Percentiles rank a stretch among this genome's conserved stretches.
Evolutionary conservation across 108 stramenopile species (phyloP).

Genomic region (Skeletonema costatum): DNA sequence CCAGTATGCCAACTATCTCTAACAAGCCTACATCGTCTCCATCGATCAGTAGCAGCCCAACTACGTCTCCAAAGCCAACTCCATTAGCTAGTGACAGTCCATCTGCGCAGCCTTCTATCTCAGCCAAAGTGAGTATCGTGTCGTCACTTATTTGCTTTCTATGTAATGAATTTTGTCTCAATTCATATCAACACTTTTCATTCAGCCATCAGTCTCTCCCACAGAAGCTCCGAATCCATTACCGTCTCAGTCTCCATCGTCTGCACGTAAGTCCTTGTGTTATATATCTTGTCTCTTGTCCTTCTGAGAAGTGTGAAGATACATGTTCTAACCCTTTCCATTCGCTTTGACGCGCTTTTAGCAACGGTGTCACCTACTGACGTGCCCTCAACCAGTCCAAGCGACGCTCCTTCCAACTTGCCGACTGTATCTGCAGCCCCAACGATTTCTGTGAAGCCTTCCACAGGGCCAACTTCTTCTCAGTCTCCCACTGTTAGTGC

Average conservation of each 20-base stretch:
- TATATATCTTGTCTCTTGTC: not conserved
- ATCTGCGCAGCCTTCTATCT: conserved; percentile 16
- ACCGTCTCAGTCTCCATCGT: not conserved
- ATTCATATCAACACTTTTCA: not conserved
- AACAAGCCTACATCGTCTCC: conserved; percentile 2
- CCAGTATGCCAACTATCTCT: conserved; percentile 10
- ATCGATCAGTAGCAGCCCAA: conserved; percentile 3
- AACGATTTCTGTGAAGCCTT: conserved; percentile 9
- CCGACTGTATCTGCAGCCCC: conserved; percentile 10
- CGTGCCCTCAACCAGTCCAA: not conserved
- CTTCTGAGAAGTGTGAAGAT: not conserved
- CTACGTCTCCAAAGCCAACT: conserved; percentile 6
- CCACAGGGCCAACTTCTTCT: conserved; percentile 1
- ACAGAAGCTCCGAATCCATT: not conserved
- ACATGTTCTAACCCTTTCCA: not conserved
- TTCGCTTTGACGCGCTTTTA: not conserved
- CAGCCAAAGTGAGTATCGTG: not conserved
- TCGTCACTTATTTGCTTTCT: not conserved
- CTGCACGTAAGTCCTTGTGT: not conserved
- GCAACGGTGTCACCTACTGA: conserved; percentile 10
- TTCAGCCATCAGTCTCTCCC: not conserved
- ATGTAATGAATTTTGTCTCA: not conserved
- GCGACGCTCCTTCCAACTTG: not conserved
- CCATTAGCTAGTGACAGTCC: conserved; percentile 1
- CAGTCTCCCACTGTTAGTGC: not conserved